phyloP scores from a whole-genome alignment of 108 stramenopile genomes.

The Cyclotella kingstonii region DNA sequence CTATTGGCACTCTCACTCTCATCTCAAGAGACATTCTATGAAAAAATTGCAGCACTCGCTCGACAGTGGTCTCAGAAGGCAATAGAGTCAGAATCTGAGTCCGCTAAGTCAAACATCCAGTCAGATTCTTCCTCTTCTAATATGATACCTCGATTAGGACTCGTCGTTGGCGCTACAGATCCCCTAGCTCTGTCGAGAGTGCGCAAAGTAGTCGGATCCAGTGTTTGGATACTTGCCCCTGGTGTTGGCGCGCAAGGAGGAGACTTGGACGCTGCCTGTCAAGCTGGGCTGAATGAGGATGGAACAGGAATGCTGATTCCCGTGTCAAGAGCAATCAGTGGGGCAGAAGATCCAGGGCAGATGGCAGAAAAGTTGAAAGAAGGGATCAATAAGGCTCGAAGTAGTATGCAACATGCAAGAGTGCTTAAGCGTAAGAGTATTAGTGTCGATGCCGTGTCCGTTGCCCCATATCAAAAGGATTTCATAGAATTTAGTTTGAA shows the following conservation, averaged over 20 bases:
- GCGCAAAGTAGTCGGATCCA: constrained; percentile 74
- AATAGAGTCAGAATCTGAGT: not conserved
- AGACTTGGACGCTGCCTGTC: constrained; percentile 74
- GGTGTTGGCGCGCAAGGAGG: constrained; percentile 99
- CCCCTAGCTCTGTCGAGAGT: constrained; percentile 70
- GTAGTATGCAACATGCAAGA: constrained; percentile 4
- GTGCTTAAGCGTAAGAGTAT: not conserved
- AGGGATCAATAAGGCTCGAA: constrained; percentile 56
- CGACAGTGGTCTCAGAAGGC: constrained; percentile 59
- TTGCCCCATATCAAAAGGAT: constrained; percentile 80
- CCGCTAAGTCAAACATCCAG: too few species aligned
- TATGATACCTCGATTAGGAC: constrained; percentile 69
- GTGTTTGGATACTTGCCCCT: constrained; percentile 95
- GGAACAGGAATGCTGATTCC: constrained; percentile 91
- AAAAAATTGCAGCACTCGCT: constrained; percentile 81
- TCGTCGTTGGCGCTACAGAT: constrained; percentile 98
- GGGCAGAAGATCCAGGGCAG: constrained; percentile 74
- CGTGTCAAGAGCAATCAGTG: constrained; percentile 90
- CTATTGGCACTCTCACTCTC: constrained; percentile 71
- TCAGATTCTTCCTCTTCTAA: constrained; percentile 28
- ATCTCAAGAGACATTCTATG: constrained; percentile 66
- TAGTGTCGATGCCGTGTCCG: constrained; percentile 24
- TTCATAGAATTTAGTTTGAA: constrained; percentile 92
- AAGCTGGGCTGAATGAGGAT: constrained; percentile 76
- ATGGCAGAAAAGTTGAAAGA: constrained; percentile 82